phyloP scores from a whole-genome alignment of 116 monocot genomes.

The Zostera marina region DNA sequence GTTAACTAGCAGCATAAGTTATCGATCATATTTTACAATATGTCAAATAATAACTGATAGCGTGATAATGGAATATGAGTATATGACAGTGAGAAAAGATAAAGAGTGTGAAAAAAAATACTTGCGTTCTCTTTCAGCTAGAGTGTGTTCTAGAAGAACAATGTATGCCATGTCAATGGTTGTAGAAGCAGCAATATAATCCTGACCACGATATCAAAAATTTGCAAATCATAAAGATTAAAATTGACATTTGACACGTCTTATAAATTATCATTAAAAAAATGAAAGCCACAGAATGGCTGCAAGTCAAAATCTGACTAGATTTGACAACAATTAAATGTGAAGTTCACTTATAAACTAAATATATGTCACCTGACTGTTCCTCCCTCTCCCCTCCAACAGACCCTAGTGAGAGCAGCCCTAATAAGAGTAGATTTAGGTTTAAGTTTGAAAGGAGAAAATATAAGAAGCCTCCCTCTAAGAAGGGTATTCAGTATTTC shows the following conservation, averaged over 20 bases:
- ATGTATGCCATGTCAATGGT: slow-evolving; percentile 86
- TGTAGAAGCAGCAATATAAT: slow-evolving; percentile 63
- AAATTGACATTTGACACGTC: not conserved
- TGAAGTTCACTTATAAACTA: too few relatives aligned
- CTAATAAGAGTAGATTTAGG: too few relatives aligned
- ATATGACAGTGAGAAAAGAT: not conserved
- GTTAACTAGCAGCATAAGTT: not conserved
- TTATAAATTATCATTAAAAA: too few relatives aligned
- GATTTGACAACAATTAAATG: too few relatives aligned
- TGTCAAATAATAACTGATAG: not conserved
- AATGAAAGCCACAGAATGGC: too few relatives aligned
- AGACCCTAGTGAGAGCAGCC: too few relatives aligned
- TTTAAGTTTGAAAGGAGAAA: too few relatives aligned
- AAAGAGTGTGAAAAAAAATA: slow-evolving; percentile 8
- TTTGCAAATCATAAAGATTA: not conserved
- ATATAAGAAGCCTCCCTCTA: too few relatives aligned
- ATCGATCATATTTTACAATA: not conserved
- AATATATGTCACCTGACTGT: too few relatives aligned
- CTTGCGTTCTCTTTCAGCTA: slow-evolving; percentile 97
- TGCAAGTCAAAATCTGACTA: too few relatives aligned
- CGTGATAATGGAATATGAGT: not conserved
- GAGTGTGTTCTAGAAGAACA: slow-evolving; percentile 80
- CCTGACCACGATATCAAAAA: slow-evolving; percentile 26
- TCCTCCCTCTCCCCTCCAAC: too few relatives aligned
- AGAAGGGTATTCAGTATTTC: too few relatives aligned